These are phyloP conservation scores for Haplosporangium sp. DNA, from an alignment of 371 early-diverging fungal species.

Conservation along the genomic window DNA sequence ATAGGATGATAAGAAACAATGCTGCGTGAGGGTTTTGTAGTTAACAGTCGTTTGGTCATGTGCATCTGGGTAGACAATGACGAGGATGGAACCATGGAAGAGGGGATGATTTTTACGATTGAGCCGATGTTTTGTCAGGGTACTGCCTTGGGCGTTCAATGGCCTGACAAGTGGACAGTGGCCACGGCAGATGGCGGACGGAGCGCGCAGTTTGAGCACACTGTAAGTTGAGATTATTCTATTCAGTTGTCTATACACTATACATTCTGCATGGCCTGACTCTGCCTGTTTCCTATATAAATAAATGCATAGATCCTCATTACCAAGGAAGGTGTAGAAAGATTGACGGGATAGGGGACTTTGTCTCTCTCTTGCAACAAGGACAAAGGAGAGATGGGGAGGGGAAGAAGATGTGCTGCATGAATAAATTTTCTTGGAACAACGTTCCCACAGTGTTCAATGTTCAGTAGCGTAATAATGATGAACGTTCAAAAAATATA, in stretches of 20 bases:
- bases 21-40: too few species aligned
- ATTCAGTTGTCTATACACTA: slow-evolving; percentile 3
- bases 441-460: too few species aligned
- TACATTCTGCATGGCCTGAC: not conserved
- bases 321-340: slow-evolving; percentile 73
- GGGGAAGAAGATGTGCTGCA: not conserved
- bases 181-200: slow-evolving; percentile 84
- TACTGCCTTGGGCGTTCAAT: slow-evolving; percentile 69
- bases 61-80: slow-evolving; percentile 57
- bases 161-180: slow-evolving; percentile 94
- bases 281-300: not conserved
- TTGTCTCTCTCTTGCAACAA: not conserved
- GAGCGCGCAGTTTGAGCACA: slow-evolving; percentile 93
- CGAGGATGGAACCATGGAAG: slow-evolving; percentile 72
- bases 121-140: slow-evolving; percentile 93
- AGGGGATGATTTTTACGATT: slow-evolving; percentile 89
- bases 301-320: slow-evolving; percentile 61
- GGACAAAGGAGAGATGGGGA: not conserved
- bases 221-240: slow-evolving; percentile 51
- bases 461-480: not conserved
- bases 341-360: slow-evolving; percentile 66
- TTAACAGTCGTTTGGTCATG: too few species aligned
- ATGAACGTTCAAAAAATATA: too few species aligned
- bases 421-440: too few species aligned
- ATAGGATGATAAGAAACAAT: not conserved